phyloP scores from a whole-genome alignment of 345 rosid species.

The Citrus inodora region DNA sequence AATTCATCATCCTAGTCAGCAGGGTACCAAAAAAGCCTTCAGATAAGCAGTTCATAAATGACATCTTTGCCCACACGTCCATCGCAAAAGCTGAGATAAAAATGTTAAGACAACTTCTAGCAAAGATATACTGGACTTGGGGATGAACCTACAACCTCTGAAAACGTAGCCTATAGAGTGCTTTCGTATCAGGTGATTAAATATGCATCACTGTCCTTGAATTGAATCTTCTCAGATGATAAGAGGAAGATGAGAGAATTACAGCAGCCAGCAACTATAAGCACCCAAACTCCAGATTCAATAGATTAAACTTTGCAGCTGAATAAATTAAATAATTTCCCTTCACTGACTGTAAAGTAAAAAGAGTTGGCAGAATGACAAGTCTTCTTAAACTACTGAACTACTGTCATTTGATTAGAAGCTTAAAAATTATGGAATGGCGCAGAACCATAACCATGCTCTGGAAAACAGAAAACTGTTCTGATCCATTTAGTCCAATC shows the following conservation, averaged over 20 bases:
- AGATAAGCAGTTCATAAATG: conserved; percentile 2
- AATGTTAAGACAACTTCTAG: conserved; percentile 21
- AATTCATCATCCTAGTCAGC: conserved; percentile 18
- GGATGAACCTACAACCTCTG: not conserved
- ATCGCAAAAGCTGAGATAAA: not conserved
- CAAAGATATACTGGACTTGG: conserved; percentile 20
- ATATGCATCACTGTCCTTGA: not conserved
- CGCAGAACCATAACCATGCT: conserved; percentile 9
- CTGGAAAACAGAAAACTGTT: conserved; percentile 1
- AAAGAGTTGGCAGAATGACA: not conserved
- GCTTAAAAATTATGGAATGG: not conserved
- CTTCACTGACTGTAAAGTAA: conserved; percentile 3
- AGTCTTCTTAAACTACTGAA: conserved; percentile 1
- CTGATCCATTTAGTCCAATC: conserved; percentile 10
- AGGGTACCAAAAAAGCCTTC: not conserved
- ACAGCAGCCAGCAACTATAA: not conserved
- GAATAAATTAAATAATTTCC: conserved; percentile 4
- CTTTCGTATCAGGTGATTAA: not conserved
- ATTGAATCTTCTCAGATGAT: conserved; percentile 8
- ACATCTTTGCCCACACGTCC: not conserved
- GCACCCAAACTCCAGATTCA: conserved; percentile 6
- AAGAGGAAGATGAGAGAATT: not conserved
- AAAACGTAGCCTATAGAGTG: not conserved
- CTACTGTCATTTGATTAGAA: conserved; percentile 6
- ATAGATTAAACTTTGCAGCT: conserved; percentile 1